Evolutionary conservation across 768 basidiomycete species (phyloP).

Genomic region (Tricholoma flavovirens): DNA sequence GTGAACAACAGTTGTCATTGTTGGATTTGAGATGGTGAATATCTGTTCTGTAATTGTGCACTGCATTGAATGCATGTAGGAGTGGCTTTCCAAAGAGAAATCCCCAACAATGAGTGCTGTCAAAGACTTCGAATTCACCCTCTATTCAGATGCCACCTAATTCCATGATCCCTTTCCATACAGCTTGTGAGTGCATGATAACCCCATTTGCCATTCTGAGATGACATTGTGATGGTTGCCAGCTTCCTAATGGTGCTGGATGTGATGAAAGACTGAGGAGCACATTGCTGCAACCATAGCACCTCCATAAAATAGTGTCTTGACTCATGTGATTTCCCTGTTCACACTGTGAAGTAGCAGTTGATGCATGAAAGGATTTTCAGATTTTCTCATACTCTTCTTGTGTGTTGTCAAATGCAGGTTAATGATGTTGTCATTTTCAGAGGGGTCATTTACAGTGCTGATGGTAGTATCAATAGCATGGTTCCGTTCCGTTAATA

Average conservation of each 20-base stretch:
- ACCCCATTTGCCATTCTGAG: slow-evolving; percentile 29
- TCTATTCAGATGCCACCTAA: slow-evolving; percentile 5
- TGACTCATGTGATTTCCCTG: slow-evolving; percentile 13
- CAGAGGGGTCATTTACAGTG: no score
- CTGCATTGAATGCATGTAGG: slow-evolving; percentile 15
- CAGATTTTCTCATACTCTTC: no score
- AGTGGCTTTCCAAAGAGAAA: slow-evolving; percentile 27
- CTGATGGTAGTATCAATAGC: no score
- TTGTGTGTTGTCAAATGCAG: background rate
- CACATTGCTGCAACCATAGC: slow-evolving; percentile 26
- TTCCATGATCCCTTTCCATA: slow-evolving; percentile 16
- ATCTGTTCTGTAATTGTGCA: slow-evolving; percentile 20
- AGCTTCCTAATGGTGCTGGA: slow-evolving; percentile 8
- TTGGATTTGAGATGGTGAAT: slow-evolving; percentile 8
- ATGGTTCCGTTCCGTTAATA: no score
- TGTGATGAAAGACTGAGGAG: slow-evolving; percentile 7
- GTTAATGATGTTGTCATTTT: no score
- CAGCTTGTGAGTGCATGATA: slow-evolving; percentile 12
- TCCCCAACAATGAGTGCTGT: slow-evolving; percentile 20
- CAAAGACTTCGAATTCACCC: slow-evolving; percentile 19
- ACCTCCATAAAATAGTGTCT: slow-evolving; percentile 23
- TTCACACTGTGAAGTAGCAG: slow-evolving; percentile 10
- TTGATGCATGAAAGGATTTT: slow-evolving; percentile 20
- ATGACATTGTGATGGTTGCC: slow-evolving; percentile 8
- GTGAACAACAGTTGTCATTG: background rate